Conservation (phyloP, 306 rosid species). For the Argentina anserina region DNA sequence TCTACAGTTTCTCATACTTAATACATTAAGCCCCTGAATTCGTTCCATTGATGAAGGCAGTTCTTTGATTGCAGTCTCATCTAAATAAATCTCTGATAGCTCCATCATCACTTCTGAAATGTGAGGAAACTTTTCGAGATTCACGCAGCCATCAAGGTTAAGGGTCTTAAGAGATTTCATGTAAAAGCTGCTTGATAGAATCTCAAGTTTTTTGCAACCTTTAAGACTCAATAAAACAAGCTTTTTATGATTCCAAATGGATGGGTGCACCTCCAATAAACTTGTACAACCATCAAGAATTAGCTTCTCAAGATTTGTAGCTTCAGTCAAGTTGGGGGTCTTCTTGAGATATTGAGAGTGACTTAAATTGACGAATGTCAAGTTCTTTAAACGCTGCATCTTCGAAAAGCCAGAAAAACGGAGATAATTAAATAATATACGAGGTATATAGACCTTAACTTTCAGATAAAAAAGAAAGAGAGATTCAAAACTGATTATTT, state of each 20-base stretch:
- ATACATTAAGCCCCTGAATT: background rate
- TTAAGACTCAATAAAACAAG: background rate
- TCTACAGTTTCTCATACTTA: background rate
- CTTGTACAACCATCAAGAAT: conserved; percentile 18
- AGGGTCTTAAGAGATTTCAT: background rate
- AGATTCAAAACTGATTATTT: background rate
- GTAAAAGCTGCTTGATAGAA: background rate
- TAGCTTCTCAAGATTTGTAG: conserved; percentile 12
- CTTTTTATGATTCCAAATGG: background rate
- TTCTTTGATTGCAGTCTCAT: background rate
- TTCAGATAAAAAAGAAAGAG: too few species aligned
- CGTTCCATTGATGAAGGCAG: background rate
- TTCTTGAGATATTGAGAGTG: conserved; percentile 1
- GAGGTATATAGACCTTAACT: background rate
- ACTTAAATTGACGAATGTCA: conserved; percentile 6
- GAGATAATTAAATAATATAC: background rate
- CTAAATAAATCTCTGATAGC: background rate
- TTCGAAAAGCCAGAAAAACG: background rate
- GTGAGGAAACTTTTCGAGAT: conserved; percentile 1
- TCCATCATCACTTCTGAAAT: conserved; percentile 16
- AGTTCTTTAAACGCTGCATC: conserved; percentile 1
- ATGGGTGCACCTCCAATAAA: conserved; percentile 10
- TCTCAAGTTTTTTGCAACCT: background rate
- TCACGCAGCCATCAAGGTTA: background rate
- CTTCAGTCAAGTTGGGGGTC: conserved; percentile 21